phyloP scores from a whole-genome alignment of 2,329 filamentous ascomycete genomes.

The Microsporum canis region DNA sequence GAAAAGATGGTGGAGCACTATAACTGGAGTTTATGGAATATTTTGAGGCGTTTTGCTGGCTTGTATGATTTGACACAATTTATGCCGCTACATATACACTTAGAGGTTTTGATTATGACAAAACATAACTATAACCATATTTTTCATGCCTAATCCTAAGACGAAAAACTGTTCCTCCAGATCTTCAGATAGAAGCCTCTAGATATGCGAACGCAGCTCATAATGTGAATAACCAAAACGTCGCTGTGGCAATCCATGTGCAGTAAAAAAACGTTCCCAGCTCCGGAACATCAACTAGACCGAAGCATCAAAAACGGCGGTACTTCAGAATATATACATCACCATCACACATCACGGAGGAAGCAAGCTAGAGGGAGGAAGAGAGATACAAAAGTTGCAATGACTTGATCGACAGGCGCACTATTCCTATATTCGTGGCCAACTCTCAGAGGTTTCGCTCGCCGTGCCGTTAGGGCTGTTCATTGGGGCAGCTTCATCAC shows the following conservation, averaged over 20 bases:
- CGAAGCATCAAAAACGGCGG: not conserved
- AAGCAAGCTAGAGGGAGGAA: not conserved
- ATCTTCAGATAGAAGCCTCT: not conserved
- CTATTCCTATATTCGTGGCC: not conserved
- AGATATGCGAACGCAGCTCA: not conserved
- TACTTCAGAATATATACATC: not conserved
- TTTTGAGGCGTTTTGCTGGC: not conserved
- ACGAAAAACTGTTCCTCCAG: too few relatives aligned
- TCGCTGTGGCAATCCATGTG: not conserved
- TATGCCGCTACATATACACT: not conserved
- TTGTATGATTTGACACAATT: not conserved
- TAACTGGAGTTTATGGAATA: not conserved
- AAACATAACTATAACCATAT: not conserved
- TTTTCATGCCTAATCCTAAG: not conserved
- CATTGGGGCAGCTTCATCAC: not conserved
- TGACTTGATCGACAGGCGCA: not conserved
- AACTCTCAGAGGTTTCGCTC: not conserved
- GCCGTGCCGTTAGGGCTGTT: not conserved
- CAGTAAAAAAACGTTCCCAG: not conserved
- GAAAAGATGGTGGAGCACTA: not conserved
- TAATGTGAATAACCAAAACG: not conserved
- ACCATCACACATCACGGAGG: not conserved
- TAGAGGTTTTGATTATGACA: not conserved
- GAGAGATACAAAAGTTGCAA: not conserved
- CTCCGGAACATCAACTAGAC: not conserved